These are phyloP conservation scores for Mytilinidion resinicola DNA, from an alignment of 495 filamentous ascomycete species.

Conservation along the genomic window DNA sequence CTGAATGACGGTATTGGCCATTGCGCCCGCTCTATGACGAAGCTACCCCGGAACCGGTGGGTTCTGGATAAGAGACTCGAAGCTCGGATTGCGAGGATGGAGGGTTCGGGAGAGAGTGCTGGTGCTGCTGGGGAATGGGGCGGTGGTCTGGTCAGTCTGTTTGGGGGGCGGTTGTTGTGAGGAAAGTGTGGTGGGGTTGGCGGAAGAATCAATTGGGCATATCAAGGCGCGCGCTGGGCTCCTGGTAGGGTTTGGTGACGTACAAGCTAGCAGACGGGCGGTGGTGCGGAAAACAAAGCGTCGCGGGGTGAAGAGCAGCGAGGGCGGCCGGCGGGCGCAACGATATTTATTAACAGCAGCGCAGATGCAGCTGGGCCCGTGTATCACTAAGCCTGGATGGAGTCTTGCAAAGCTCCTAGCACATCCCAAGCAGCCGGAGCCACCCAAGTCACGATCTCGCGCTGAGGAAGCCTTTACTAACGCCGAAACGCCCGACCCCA, in stretches of 20 bases:
- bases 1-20: conserved; percentile 60
- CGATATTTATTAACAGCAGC: conserved; percentile 8
- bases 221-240: conserved; percentile 8
- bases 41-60: conserved; percentile 9
- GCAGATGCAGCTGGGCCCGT: not conserved
- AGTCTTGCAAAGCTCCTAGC: conserved; percentile 20
- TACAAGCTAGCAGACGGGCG: too few species aligned
- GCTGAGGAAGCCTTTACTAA: conserved; percentile 17
- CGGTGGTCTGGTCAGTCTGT: not conserved
- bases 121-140: not conserved
- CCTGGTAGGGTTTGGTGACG: conserved; percentile 12
- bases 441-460: conserved; percentile 6
- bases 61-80: conserved; percentile 5
- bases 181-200: conserved; percentile 17
- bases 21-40: conserved; percentile 27
- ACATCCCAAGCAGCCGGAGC: conserved; percentile 20
- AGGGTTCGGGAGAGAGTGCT: not conserved
- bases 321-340: too few species aligned
- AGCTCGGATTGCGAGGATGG: not conserved
- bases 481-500: conserved; percentile 15
- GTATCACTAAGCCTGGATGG: conserved; percentile 24
- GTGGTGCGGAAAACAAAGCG: too few species aligned
- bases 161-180: too few species aligned
- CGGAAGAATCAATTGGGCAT: conserved; percentile 1
- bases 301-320: too few species aligned